phyloP scores from a whole-genome alignment of 371 early-diverging fungal species.

The Capillidium heterosporum region DNA sequence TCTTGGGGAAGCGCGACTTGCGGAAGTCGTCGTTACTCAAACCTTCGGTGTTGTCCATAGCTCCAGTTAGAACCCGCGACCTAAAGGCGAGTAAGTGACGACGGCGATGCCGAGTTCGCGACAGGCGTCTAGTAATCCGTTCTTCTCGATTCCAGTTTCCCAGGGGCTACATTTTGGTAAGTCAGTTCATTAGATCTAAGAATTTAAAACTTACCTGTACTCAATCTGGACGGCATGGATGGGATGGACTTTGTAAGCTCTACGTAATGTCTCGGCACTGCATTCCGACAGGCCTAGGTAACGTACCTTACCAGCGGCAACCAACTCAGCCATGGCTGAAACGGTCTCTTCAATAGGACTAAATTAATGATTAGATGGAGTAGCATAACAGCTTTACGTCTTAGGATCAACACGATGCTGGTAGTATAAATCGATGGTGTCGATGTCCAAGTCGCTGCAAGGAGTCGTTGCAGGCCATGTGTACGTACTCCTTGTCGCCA shows the following conservation, averaged over 20 bases:
- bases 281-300: slow-evolving; percentile 40
- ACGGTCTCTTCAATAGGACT: slow-evolving; percentile 32
- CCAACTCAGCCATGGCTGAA: slow-evolving; percentile 31
- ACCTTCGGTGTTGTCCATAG: slow-evolving; percentile 14
- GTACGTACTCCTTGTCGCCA: slow-evolving; percentile 29
- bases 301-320: slow-evolving; percentile 33
- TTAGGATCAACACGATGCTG: slow-evolving; percentile 30
- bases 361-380: neutral
- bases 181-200: neutral
- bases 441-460: slow-evolving; percentile 23
- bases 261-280: slow-evolving; percentile 23
- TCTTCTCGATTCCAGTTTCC: slow-evolving; percentile 1
- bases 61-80: slow-evolving; percentile 37
- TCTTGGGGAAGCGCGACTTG: slow-evolving; percentile 19
- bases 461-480: slow-evolving; percentile 18
- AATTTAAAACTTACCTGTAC: neutral
- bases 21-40: slow-evolving; percentile 24
- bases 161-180: neutral
- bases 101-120: slow-evolving; percentile 39
- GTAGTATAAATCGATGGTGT: slow-evolving; percentile 33
- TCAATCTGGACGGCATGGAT: slow-evolving; percentile 15
- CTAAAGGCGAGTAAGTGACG: slow-evolving; percentile 17
- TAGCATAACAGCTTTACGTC: slow-evolving; percentile 7
- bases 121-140: slow-evolving; percentile 10
- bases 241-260: slow-evolving; percentile 40